A percentile compares a stretch with the other conserved stretches of the same genome.
phyloP scores from a whole-genome alignment of 176 grass and related monocot species.

The Eleusine indica region DNA sequence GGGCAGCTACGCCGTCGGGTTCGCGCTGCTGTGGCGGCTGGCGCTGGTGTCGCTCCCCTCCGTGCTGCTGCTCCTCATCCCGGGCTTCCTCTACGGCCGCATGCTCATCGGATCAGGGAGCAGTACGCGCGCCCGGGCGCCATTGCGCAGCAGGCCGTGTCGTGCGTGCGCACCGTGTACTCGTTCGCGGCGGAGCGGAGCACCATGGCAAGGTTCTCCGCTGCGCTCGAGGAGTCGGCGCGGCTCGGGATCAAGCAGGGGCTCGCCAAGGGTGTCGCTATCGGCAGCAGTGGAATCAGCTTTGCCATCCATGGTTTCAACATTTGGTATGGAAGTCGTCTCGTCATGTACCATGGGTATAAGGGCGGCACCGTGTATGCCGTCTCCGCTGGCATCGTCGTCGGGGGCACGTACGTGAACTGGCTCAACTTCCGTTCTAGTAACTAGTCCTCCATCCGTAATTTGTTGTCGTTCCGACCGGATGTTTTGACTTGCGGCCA shows the following conservation, averaged over 20 bases:
- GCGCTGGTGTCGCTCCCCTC: slow-evolving; percentile 76
- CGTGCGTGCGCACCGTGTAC: slow-evolving; percentile 80
- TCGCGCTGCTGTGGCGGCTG: slow-evolving; percentile 68
- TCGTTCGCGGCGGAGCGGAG: slow-evolving; percentile 70
- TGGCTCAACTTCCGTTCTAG: too few relatives aligned
- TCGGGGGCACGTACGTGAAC: slow-evolving; percentile 33
- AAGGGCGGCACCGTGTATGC: slow-evolving; percentile 83
- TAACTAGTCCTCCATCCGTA: too few relatives aligned
- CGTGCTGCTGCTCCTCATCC: slow-evolving; percentile 73
- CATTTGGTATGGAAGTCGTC: slow-evolving; percentile 84
- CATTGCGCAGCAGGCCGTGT: slow-evolving; percentile 80
- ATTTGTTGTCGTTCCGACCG: too few relatives aligned
- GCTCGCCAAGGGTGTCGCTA: slow-evolving; percentile 38
- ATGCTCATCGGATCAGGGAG: slow-evolving; percentile 74
- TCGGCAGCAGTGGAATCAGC: not conserved
- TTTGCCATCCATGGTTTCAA: slow-evolving; percentile 71
- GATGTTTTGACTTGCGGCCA: too few relatives aligned
- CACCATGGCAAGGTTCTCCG: slow-evolving; percentile 69
- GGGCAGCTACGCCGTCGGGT: slow-evolving; percentile 71
- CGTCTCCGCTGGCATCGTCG: slow-evolving; percentile 58
- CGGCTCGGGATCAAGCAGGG: slow-evolving; percentile 83
- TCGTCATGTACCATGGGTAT: slow-evolving; percentile 91
- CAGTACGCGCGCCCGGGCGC: slow-evolving; percentile 72
- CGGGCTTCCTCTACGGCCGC: slow-evolving; percentile 74
- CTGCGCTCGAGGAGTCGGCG: slow-evolving; percentile 67